These are phyloP conservation scores for Candida pseudoviswanathii DNA, from an alignment of 1,139 yeast genomes.

Conservation along the genomic window DNA sequence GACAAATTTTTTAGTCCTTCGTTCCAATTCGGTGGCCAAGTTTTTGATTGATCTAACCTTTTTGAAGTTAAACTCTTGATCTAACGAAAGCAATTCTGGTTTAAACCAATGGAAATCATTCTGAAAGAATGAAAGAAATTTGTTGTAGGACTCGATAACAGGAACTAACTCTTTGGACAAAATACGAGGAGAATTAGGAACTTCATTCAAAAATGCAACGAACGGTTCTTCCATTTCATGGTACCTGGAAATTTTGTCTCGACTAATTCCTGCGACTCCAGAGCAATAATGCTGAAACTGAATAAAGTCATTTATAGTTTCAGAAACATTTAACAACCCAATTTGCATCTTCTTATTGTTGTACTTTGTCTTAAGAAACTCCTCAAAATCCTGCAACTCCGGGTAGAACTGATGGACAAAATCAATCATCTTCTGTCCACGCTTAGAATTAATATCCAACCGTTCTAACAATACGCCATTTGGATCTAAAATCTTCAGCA, in stretches of 20 bases:
- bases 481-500: too few relatives aligned
- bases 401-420: too few relatives aligned
- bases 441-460: background rate
- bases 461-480: background rate
- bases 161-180: constrained; percentile 19
- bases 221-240: background rate
- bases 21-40: constrained; percentile 23
- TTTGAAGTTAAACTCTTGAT: constrained; percentile 25
- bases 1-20: constrained; percentile 23
- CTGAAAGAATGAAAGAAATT: constrained; percentile 22
- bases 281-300: background rate
- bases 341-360: background rate
- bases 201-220: background rate
- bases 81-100: constrained; percentile 26
- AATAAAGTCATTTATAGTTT: background rate
- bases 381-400: background rate
- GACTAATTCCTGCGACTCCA: background rate
- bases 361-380: background rate
- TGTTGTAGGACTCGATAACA: background rate
- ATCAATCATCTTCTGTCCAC: too few relatives aligned
- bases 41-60: constrained; percentile 15
- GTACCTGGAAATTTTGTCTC: background rate
- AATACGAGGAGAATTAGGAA: constrained; percentile 14
- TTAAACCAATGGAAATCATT: constrained; percentile 7
- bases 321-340: background rate